A percentile compares a stretch with the other conserved stretches of the same genome.
Evolutionary conservation across 352 stramenopile species (phyloP).

Genomic region (Hyaloperonospora arabidopsidis): DNA sequence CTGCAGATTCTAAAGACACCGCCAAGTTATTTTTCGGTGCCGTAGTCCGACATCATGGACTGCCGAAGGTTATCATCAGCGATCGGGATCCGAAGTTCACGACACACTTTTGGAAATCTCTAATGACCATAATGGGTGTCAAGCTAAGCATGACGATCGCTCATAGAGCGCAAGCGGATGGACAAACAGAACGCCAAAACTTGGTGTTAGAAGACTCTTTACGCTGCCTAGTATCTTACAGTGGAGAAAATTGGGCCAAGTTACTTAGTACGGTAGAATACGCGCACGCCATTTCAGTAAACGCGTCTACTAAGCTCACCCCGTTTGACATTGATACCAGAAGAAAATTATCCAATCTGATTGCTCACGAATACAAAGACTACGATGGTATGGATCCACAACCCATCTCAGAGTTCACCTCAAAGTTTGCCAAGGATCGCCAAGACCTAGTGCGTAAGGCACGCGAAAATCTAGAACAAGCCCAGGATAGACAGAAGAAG

Average conservation of each 20-base stretch:
- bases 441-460: constrained; percentile 11
- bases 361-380: not conserved
- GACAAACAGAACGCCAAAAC: constrained; percentile 7
- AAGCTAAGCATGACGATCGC: constrained; percentile 1
- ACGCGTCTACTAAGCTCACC: constrained; percentile 3
- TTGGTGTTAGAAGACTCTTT: constrained; percentile 17
- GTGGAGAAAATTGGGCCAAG: constrained; percentile 1
- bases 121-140: not conserved
- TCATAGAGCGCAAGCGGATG: constrained; percentile 1
- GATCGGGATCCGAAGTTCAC: constrained; percentile 7
- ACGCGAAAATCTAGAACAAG: constrained; percentile 7
- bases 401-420: constrained; percentile 2
- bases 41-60: not conserved
- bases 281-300: not conserved
- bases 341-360: constrained; percentile 1
- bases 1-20: not conserved
- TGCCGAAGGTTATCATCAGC: constrained; percentile 1
- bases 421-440: constrained; percentile 6
- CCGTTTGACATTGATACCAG: not conserved
- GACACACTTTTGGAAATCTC: not conserved
- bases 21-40: not conserved
- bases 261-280: not conserved
- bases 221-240: constrained; percentile 12
- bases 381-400: not conserved
- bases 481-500: constrained; percentile 11